A percentile compares a stretch with the other conserved stretches of the same genome.
Evolutionary conservation across 2,329 filamentous ascomycete genomes (phyloP).

Genomic region (Fusarium euwallaceae): DNA sequence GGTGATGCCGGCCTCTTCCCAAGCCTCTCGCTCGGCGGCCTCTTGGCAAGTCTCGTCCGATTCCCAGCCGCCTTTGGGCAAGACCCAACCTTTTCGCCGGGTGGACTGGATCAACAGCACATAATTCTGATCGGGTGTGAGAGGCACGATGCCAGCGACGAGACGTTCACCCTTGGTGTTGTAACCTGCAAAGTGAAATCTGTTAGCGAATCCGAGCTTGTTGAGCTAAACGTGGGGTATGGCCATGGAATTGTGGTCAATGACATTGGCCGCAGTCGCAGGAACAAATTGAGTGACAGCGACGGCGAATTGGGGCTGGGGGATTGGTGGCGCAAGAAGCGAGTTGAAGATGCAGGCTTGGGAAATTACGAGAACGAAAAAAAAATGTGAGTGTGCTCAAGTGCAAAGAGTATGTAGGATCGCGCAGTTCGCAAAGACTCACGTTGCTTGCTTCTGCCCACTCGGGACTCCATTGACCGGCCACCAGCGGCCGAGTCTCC

Average conservation of each 20-base stretch:
- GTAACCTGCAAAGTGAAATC: constrained; percentile 75
- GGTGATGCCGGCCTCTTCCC: constrained; percentile 96
- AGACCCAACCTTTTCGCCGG: constrained; percentile 91
- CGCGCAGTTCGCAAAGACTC: constrained; percentile 59
- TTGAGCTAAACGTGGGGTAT: constrained; percentile 4
- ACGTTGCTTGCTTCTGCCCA: constrained; percentile 85
- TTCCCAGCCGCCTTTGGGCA: constrained; percentile 98
- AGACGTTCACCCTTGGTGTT: constrained; percentile 92
- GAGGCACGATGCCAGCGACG: constrained; percentile 92
- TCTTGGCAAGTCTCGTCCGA: constrained; percentile 89
- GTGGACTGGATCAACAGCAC: constrained; percentile 96
- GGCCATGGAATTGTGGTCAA: constrained; percentile 12
- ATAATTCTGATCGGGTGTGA: constrained; percentile 86
- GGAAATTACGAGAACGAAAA: neutral
- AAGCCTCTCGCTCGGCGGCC: constrained; percentile 90
- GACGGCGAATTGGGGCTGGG: constrained; percentile 4
- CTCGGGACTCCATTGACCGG: constrained; percentile 79
- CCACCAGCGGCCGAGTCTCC: constrained; percentile 51
- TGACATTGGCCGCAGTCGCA: constrained; percentile 16
- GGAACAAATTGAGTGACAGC: constrained; percentile 12
- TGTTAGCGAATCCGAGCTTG: constrained; percentile 5
- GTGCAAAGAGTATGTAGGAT: neutral
- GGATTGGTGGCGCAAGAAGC: constrained; percentile 12
- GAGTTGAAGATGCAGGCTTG: neutral
- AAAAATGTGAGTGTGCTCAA: neutral